These are phyloP conservation scores for Ceratocystis colombiana DNA, from an alignment of 2,329 filamentous ascomycete species.

Conservation along the genomic window DNA sequence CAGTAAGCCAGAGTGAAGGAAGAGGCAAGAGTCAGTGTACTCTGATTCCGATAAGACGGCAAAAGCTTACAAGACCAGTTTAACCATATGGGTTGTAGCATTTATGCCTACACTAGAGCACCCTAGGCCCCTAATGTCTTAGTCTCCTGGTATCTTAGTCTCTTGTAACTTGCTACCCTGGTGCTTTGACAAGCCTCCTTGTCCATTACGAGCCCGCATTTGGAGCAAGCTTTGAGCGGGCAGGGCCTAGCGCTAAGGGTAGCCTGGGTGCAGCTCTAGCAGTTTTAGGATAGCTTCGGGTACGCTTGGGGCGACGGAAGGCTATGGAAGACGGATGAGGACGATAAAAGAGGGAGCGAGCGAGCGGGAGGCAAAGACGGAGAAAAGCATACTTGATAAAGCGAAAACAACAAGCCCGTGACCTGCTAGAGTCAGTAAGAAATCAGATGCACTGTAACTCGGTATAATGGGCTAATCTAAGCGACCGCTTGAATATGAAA, in stretches of 20 bases:
- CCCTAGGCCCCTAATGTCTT: not conserved
- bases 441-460: not conserved
- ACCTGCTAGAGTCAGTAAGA: not conserved
- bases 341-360: not conserved
- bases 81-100: not conserved
- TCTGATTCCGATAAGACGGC: slow-evolving; percentile 4
- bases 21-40: not conserved
- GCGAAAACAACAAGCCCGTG: not conserved
- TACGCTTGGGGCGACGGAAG: not conserved
- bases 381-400: not conserved
- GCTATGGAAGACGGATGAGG: not conserved
- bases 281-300: not conserved
- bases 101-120: not conserved
- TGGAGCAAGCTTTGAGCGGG: not conserved
- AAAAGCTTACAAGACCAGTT: slow-evolving; percentile 1
- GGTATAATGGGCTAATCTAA: not conserved
- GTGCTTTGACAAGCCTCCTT: not conserved
- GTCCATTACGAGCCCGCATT: not conserved
- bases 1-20: not conserved
- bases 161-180: not conserved
- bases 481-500: too few species aligned
- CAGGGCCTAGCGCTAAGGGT: not conserved
- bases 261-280: not conserved
- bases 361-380: not conserved
- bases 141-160: not conserved